These are phyloP conservation scores for Kitagawia praeruptora DNA, from an alignment of 129 eudicot species.

Conservation along the genomic window DNA sequence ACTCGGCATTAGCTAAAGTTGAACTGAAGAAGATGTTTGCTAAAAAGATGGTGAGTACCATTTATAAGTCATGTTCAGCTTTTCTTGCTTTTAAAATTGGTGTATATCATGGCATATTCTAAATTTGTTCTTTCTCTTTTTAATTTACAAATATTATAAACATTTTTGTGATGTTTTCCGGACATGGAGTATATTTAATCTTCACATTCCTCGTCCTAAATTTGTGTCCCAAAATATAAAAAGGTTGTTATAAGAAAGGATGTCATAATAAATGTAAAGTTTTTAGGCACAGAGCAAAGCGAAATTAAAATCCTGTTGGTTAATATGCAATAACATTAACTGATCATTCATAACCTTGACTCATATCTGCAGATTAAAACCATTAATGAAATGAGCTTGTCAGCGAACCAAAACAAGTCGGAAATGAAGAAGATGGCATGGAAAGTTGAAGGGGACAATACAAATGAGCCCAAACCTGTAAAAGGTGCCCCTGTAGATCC, in stretches of 20 bases:
- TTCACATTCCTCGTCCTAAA: not conserved
- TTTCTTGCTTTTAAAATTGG: not conserved
- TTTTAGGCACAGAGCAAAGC: not conserved
- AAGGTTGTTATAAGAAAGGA: not conserved
- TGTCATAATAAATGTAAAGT: not conserved
- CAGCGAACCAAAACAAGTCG: slow-evolving; percentile 84
- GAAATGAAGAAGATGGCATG: slow-evolving; percentile 50
- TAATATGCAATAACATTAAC: not conserved
- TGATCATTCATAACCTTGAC: not conserved
- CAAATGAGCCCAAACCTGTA: slow-evolving; percentile 18
- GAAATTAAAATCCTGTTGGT: not conserved
- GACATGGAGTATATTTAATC: not conserved
- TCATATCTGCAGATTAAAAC: slow-evolving; percentile 43
- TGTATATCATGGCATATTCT: not conserved
- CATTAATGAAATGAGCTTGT: slow-evolving; percentile 65
- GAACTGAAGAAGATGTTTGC: slow-evolving; percentile 66
- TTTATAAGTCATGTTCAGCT: not conserved
- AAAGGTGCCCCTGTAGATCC: slow-evolving; percentile 55
- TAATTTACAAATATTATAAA: not conserved
- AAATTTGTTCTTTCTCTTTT: not conserved
- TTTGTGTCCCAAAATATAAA: not conserved
- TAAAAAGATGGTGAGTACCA: slow-evolving; percentile 45
- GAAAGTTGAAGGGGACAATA: slow-evolving; percentile 54
- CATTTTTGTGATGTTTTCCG: not conserved
- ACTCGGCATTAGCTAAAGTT: slow-evolving; percentile 57